Base-by-base conservation (phyloP, 2,329 filamentous ascomycete species). In the Ceratocystis papillata region DNA sequence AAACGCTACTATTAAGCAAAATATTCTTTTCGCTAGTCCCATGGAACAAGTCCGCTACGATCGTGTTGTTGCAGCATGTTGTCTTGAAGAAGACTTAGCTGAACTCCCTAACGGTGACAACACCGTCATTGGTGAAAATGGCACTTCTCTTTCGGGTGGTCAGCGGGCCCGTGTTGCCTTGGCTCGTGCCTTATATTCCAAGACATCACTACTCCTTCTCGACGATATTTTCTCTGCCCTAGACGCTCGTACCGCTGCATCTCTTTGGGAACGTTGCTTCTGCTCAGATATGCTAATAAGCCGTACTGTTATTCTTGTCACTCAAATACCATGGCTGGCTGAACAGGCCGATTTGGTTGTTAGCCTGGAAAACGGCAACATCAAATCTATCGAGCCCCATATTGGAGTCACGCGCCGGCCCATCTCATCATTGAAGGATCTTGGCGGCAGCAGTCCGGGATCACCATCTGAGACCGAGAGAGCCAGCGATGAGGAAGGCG, bases 221-320 rank as follows among this genome's bases (percentile, higher is more conserved):
- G 83, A 85, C 68, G 83, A 85, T 67, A 77, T 84, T 2, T 83
- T 85, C 69, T 82, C 82, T 0, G 83, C 83, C 0, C 75, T 85
- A 0, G 83, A 85, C 69, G 78, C 82, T 20, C 82, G 83, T 69
- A 85, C 83, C 0, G 79, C 80, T 0, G 79, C 80, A 17, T 75
- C 77, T 2, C 76, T 86, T 1, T 85, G 82, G 79, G 78, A 81
- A 67, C 75, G 79, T 65, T 83, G 80, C 69, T 85, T 86, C 70
- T 83, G 82, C 67, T 76, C 78, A 60, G 80, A 82, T 61, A 70
- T 85, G 30, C 75, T 85, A 8, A 75, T 75, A 22, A 80, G 79
- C 7, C 76, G 82, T 37, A 85, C 83, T 1, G 77, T 79, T 1
- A 78, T 85, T 5, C 74, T 85, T 17, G 82, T 85, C 2, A 83